phyloP scores from a whole-genome alignment of 108 stramenopile species.

The Cylindrotheca closterium region DNA sequence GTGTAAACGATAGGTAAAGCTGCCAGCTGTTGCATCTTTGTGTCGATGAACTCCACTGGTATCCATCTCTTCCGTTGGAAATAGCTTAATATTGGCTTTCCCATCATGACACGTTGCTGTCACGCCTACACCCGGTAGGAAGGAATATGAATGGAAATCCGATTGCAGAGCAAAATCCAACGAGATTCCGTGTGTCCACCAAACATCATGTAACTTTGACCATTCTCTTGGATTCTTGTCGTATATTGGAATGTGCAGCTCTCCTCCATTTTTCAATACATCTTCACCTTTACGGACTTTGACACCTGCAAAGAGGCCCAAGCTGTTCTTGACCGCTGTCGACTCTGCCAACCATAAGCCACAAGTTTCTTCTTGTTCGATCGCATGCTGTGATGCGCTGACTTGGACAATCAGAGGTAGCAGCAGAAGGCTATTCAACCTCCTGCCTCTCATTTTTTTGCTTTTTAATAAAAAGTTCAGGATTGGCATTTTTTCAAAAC shows the following conservation, averaged over 20 bases:
- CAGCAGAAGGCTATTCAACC: too few species aligned
- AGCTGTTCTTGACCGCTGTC: not conserved
- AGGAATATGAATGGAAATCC: not conserved
- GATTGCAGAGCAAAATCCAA: not conserved
- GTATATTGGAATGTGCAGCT: not conserved
- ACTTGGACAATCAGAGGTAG: too few species aligned
- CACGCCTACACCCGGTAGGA: not conserved
- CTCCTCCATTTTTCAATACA: not conserved
- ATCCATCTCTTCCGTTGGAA: not conserved
- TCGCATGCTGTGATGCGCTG: too few species aligned
- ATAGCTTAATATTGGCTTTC: not conserved
- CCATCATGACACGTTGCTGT: not conserved
- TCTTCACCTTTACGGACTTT: not conserved
- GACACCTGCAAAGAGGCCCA: not conserved
- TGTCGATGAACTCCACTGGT: not conserved
- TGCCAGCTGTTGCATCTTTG: not conserved
- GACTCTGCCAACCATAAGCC: not conserved
- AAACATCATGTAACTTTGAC: not conserved
- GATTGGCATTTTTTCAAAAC: too few species aligned
- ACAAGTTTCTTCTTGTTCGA: not conserved
- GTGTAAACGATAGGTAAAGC: not conserved
- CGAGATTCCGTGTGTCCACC: not conserved
- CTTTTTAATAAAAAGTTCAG: too few species aligned
- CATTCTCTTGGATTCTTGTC: not conserved
- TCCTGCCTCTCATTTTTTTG: too few species aligned